Evolutionary conservation across 176 grass and related monocot species (phyloP), one percentile per base, ranked within the genome.

Genomic region (Paspalum notatum): DNA sequence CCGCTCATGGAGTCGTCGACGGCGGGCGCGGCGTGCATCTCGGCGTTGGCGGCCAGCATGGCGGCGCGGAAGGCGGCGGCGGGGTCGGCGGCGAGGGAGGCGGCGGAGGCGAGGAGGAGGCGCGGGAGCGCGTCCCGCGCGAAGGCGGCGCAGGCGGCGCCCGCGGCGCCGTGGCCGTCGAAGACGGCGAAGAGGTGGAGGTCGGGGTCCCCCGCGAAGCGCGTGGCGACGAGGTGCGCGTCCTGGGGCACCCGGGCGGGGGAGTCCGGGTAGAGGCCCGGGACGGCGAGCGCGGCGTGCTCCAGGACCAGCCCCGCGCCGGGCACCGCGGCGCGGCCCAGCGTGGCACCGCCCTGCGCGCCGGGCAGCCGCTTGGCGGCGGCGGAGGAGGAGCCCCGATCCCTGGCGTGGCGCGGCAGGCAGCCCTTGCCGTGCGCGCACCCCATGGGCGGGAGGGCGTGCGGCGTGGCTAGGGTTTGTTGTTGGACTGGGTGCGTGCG

Each of bases 1-100:
- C 96, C 96, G 74, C 96, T 99, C 96, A 93, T 99, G 66, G 86
- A 89, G 74, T 99, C 90, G 69, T 99, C 92, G 43, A 99, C 90
- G 66, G 39, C 86, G 17, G 76, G 14, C 77, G 83, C 88, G 9
- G 84, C 83, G 74, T 91, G 96, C 51, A 99, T 89, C 84, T 91
- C 92, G 57, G 61, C 67, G 82, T 98, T 98, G 61, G 84, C 82
- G 27, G 83, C 64, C 4, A 75, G 16, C 79, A 98, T 81, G 21
- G 96, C 90, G 17, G 60, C 83, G 5, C 79, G 67, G 75, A 88
- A 98, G 57, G 90, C 83, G 12, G 67, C 76, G 15, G 48, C 66
- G n/a, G 92, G 95, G 81, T 91, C 80, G 7, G 66, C 58, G 45
- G 46, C 47, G n/a, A 98, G 87, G 16, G 16, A 20, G 50, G 22